Evolutionary conservation across 23 red algal genomes (phyloP).

Genomic region (Cyanidiococcus yangmingshanensis): DNA sequence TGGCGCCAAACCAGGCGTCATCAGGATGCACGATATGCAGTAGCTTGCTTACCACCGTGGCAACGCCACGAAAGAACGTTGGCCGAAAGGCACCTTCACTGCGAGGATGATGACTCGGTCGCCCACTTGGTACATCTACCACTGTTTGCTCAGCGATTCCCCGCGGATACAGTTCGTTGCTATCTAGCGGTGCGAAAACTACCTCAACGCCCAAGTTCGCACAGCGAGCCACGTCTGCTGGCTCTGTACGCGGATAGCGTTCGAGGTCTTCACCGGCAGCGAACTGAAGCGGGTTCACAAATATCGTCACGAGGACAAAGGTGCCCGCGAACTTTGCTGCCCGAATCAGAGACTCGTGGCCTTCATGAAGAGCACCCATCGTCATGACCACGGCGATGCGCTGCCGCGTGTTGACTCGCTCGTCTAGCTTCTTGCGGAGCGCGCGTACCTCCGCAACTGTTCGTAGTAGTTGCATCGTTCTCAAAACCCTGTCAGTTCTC

Average conservation of each 20-base stretch:
- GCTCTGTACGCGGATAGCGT: conserved; percentile 51
- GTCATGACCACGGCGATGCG: conserved; percentile 65
- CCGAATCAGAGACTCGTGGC: conserved; percentile 28
- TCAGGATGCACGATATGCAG: conserved; percentile 46
- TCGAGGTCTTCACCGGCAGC: conserved; percentile 54
- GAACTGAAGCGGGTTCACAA: conserved; percentile 80
- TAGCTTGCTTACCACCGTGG: conserved; percentile 55
- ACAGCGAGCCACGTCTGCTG: conserved; percentile 35
- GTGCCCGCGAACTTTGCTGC: background rate
- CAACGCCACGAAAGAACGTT: conserved; percentile 60
- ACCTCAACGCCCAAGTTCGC: conserved; percentile 18
- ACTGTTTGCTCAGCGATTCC: background rate
- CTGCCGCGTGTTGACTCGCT: background rate
- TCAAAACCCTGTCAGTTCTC: too few species aligned
- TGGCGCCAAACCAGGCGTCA: conserved; percentile 72
- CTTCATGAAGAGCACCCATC: conserved; percentile 86
- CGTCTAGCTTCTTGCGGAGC: background rate
- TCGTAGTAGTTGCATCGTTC: background rate
- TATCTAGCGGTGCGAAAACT: conserved; percentile 20
- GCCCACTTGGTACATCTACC: background rate
- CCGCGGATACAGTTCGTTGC: conserved; percentile 11
- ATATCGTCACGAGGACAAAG: conserved; percentile 50
- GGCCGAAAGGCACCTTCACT: conserved; percentile 54
- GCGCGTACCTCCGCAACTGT: background rate
- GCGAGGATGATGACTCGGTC: conserved; percentile 20